Percentiles rank a stretch among this genome's conserved stretches.
Conservation (phyloP, 2,329 filamentous ascomycete genomes). For the Alternaria atra region DNA sequence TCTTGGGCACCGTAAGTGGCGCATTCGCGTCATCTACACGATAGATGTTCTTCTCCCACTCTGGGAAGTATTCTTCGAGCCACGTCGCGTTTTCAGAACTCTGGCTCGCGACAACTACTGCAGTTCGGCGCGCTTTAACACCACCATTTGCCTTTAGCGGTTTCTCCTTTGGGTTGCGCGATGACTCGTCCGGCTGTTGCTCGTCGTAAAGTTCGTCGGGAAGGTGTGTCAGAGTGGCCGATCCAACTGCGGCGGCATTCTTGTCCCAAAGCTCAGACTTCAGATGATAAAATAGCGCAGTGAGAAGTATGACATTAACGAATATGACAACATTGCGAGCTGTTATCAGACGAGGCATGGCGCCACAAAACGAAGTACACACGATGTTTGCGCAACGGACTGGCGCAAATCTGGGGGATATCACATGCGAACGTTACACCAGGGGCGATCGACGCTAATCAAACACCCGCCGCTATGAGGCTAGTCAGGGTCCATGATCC, state of each 20-base stretch:
- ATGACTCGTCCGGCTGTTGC: slow-evolving; percentile 9
- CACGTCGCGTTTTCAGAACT: slow-evolving; percentile 53
- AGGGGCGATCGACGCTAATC: slow-evolving; percentile 15
- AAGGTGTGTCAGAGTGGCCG: slow-evolving; percentile 20
- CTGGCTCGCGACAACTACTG: slow-evolving; percentile 52
- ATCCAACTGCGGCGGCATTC: slow-evolving; percentile 15
- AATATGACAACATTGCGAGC: slow-evolving; percentile 37
- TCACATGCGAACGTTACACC: not conserved
- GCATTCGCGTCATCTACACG: slow-evolving; percentile 53
- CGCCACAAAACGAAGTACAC: slow-evolving; percentile 8
- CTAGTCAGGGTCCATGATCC: slow-evolving; percentile 4
- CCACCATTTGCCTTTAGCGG: slow-evolving; percentile 24
- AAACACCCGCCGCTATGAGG: not conserved
- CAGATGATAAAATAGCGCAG: slow-evolving; percentile 41
- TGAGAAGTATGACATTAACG: slow-evolving; percentile 34
- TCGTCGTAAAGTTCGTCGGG: slow-evolving; percentile 28
- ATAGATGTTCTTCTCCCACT: slow-evolving; percentile 55
- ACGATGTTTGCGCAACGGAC: slow-evolving; percentile 9
- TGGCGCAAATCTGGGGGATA: slow-evolving; percentile 10
- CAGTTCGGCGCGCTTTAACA: slow-evolving; percentile 32
- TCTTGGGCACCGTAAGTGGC: slow-evolving; percentile 54
- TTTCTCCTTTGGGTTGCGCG: slow-evolving; percentile 16
- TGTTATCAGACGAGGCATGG: slow-evolving; percentile 43
- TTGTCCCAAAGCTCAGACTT: slow-evolving; percentile 40
- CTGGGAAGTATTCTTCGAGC: slow-evolving; percentile 49